A percentile compares a stretch with the other conserved stretches of the same genome.
Conservation (phyloP, 192 early-diverging fungal genomes). For the Allomyces arbusculus region DNA sequence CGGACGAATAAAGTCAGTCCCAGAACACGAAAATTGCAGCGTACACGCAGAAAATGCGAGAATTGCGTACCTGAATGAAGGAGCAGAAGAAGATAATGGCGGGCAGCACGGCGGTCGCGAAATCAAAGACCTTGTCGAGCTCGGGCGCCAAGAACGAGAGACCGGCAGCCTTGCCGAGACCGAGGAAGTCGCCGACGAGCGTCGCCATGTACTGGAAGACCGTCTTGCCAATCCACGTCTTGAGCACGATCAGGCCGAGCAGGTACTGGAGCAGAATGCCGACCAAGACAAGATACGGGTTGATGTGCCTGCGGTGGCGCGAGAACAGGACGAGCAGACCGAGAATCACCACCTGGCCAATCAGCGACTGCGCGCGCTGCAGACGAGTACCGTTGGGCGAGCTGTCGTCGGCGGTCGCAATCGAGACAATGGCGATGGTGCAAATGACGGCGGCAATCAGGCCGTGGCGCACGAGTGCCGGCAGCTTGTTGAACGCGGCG, state of each 20-base stretch:
- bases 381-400: constrained; percentile 30
- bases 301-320: constrained; percentile 35
- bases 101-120: constrained; percentile 55
- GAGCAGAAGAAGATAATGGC: constrained; percentile 77
- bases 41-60: too few relatives aligned
- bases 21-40: too few relatives aligned
- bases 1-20: too few relatives aligned
- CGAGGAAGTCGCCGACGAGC: constrained; percentile 35
- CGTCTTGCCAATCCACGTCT: constrained; percentile 42
- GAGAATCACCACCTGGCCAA: constrained; percentile 42
- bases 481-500: background rate
- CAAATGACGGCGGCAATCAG: constrained; percentile 4
- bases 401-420: constrained; percentile 27
- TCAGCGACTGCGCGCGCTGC: constrained; percentile 51
- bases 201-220: constrained; percentile 49
- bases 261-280: constrained; percentile 56
- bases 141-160: constrained; percentile 47
- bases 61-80: constrained; percentile 31
- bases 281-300: constrained; percentile 50
- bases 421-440: constrained; percentile 25
- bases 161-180: constrained; percentile 40
- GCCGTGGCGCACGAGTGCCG: background rate
- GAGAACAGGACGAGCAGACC: constrained; percentile 27
- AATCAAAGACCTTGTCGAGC: constrained; percentile 15
- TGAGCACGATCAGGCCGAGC: constrained; percentile 57